Base-by-base conservation (phyloP, 2,329 filamentous ascomycete species). In the Neofusicoccum sp. region DNA sequence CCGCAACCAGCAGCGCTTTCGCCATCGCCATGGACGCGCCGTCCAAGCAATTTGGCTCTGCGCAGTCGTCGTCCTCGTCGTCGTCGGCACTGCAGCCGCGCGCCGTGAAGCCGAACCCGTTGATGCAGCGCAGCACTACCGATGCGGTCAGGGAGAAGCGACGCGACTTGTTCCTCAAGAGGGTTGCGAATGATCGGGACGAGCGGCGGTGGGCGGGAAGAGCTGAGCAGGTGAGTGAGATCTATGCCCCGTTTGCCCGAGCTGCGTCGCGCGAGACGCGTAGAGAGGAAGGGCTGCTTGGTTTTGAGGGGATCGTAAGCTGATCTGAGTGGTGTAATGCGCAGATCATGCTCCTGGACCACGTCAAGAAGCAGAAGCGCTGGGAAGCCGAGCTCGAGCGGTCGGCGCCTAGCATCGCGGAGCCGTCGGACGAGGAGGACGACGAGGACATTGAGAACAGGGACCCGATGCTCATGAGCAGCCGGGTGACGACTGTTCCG, bases 151-250 rank as follows among this genome's bases (percentile, higher is more conserved):
- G 86, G 60, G 86, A 90, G 69, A 79, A 82, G 58, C 78, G 90
- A 61, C 79, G 89, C 48, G 83, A 84, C 33, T 77, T 89, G 60
- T 93, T 93, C 67, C 76, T 93, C 62, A 84, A 86, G 69, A 89
- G 77, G 58, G 76, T 82, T 9, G 70, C 76, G 54, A 74, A 75
- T 43, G 69, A 69, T 2, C 68, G 79, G 43, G 79, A 82, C 4
- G 79, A 82, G 4, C 72, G 71, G 68, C 72, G 74, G 49, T 82
- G 77, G 74, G 75, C 77, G 62, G 66, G 67, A 14, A 68, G 79
- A 31, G 75, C 78, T 1, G 80, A 82, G 34, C 77, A 81, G 72
- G 78, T 80, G 70, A 41, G 70, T 60, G 8, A 31, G 24, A n/a
- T 4, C 12, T 20, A 12, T n/a, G 38, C 36, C 11, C n/a, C 14